phyloP scores from a whole-genome alignment of 495 filamentous ascomycete species.

The Penicillium herquei region DNA sequence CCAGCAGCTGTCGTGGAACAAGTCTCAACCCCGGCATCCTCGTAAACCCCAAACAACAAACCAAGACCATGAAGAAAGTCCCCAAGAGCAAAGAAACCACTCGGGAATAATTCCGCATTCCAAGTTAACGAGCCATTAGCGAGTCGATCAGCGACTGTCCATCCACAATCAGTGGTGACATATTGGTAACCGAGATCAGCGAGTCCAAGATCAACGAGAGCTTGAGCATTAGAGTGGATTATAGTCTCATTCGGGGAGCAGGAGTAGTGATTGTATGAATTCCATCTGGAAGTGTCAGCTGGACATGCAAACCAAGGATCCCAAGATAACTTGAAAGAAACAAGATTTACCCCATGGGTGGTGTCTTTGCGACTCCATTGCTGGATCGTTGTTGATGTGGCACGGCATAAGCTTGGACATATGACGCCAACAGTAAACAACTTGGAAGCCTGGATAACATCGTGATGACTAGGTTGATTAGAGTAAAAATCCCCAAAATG shows the following conservation, averaged over 20 bases:
- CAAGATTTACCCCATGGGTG: conserved; percentile 33
- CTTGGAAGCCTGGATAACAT: not conserved
- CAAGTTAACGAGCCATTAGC: conserved; percentile 49
- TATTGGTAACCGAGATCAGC: conserved; percentile 49
- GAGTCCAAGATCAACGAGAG: conserved; percentile 53
- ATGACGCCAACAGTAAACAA: not conserved
- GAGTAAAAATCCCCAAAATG: not conserved
- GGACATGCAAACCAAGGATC: too few species aligned
- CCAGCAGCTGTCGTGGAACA: conserved; percentile 23
- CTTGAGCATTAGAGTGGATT: conserved; percentile 52
- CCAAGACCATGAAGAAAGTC: conserved; percentile 48
- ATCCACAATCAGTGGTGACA: conserved; percentile 59
- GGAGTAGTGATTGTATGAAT: conserved; percentile 54
- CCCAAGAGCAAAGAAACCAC: conserved; percentile 47
- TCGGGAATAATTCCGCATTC: conserved; percentile 52
- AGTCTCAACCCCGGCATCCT: conserved; percentile 44
- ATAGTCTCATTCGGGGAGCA: conserved; percentile 49
- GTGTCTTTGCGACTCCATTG: conserved; percentile 29
- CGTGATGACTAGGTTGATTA: not conserved
- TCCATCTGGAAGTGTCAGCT: conserved; percentile 40
- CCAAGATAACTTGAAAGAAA: not conserved
- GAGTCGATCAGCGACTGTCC: conserved; percentile 44
- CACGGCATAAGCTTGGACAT: not conserved
- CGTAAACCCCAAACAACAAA: conserved; percentile 56
- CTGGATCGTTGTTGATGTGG: conserved; percentile 15